Evolutionary conservation across 345 rosid species (phyloP), one percentile per base, ranked within the genome.

Genomic region (Hevea brasiliensis): DNA sequence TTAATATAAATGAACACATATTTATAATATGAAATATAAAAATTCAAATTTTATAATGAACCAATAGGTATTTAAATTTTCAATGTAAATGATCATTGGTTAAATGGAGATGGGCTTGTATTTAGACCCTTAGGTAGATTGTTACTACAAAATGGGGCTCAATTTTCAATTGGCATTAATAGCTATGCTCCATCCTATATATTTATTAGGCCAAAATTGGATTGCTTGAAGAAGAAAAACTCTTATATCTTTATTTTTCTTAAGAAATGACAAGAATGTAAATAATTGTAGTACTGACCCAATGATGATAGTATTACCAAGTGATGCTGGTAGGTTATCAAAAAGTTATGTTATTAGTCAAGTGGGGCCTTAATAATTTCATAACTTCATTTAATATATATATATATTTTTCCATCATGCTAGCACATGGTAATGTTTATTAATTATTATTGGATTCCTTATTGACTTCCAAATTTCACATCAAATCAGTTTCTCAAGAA

Each of bases 361-460:
- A 65, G 50, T 65, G 29, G 68, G 68, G 35, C 51, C 68, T 45
- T n/a, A n/a, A n/a, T 20, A 45, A 65, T 24, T 13, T 45, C 11
- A 45, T 45, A 24, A 65, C 20, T 65, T 65, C n/a, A 37, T 35
- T 58, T 37, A 14, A 45, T 65, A 23, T 14, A n/a, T 11, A 54
- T 65, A 44, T 65, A 10, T 44, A 23, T 65, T 4, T 21, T 65
- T 65, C 45, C 14, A 23, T 65, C 4, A 65, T 65, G 54, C 55
- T 37, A 65, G 44, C 37, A 65, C 68, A 65, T 65, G 68, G 21
- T 45, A 21, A 45, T 65, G 54, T 65, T 45, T 45, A 48, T 48
- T 48, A 14, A 48, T 14, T 48, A 48, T 48, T 48, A 65, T 65
- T 65, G 20, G 54, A 45, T 45, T 42, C 37, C 17, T 4, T 20